Evolutionary conservation across 23 red algal species (phyloP).

Genomic region (Cyanidium caldarium): DNA sequence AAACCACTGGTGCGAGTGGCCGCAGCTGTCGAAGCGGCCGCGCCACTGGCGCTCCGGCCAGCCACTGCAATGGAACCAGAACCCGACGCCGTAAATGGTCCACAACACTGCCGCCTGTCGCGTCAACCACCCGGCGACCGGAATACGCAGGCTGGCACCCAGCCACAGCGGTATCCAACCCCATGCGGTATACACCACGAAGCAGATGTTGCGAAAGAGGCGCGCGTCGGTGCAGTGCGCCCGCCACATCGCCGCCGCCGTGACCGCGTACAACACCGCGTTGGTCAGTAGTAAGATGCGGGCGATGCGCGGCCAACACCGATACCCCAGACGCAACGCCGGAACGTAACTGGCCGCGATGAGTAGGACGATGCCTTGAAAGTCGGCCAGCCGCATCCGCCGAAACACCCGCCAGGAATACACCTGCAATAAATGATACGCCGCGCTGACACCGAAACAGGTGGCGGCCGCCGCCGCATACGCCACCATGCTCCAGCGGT

Average conservation of each 20-base stretch:
- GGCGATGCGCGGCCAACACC: background rate
- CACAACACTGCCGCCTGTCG: background rate
- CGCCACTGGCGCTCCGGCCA: background rate
- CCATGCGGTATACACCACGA: background rate
- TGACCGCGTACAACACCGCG: background rate
- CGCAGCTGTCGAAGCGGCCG: background rate
- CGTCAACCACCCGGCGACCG: background rate
- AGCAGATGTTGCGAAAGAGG: background rate
- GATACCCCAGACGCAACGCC: background rate
- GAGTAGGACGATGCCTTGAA: background rate
- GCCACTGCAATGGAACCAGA: background rate
- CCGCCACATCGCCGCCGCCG: background rate
- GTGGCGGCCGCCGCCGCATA: background rate
- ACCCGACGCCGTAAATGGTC: background rate
- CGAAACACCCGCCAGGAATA: background rate
- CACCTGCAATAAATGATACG: background rate
- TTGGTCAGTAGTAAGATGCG: background rate
- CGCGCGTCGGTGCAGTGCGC: background rate
- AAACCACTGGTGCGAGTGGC: background rate
- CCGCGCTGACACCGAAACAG: background rate
- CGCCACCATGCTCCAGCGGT: background rate
- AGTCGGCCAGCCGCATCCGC: background rate
- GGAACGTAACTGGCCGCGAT: slow-evolving; percentile 3
- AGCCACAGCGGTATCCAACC: background rate
- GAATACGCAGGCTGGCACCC: background rate